Evolutionary conservation across 768 basidiomycete species (phyloP).

Genomic region (Suillus sp.): DNA sequence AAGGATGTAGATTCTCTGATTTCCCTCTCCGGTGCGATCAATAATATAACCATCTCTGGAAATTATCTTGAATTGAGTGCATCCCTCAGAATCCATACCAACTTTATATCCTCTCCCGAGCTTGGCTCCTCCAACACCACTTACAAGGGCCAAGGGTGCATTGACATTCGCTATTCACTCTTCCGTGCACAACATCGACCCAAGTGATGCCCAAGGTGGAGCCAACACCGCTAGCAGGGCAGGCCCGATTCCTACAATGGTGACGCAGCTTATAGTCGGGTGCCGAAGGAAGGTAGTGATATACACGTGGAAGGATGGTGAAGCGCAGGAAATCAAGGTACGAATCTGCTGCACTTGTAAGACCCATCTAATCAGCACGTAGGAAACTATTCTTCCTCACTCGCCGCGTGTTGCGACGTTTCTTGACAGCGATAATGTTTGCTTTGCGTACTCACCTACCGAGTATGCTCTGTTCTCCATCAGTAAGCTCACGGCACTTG

Average conservation of each 20-base stretch:
- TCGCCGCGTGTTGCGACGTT: slow-evolving; percentile 87
- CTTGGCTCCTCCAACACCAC: slow-evolving; percentile 66
- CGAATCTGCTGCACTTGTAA: slow-evolving; percentile 19
- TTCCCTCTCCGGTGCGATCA: slow-evolving; percentile 71
- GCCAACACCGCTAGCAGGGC: slow-evolving; percentile 23
- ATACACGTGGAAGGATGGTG: slow-evolving; percentile 86
- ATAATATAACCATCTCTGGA: neutral
- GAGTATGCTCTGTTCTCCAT: slow-evolving; percentile 68
- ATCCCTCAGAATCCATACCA: slow-evolving; percentile 61
- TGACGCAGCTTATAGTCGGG: slow-evolving; percentile 83
- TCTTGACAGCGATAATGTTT: slow-evolving; percentile 57
- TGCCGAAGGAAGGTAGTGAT: slow-evolving; percentile 84
- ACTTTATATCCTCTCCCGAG: slow-evolving; percentile 78
- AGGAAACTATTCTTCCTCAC: slow-evolving; percentile 87
- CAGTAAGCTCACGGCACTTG: slow-evolving; percentile 54
- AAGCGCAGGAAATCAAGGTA: slow-evolving; percentile 72
- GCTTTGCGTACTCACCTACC: slow-evolving; percentile 80
- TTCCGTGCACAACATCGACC: slow-evolving; percentile 48
- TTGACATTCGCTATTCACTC: slow-evolving; percentile 81
- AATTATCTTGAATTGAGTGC: slow-evolving; percentile 3
- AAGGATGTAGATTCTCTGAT: slow-evolving; percentile 86
- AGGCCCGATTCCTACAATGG: slow-evolving; percentile 59
- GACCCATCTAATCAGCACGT: slow-evolving; percentile 5
- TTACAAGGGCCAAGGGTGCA: slow-evolving; percentile 77
- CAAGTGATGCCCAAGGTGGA: slow-evolving; percentile 26